Evolutionary conservation across 2,329 filamentous ascomycete species (phyloP), one percentile per base, ranked within the genome.

Genomic region (Trematosphaeria pertusa): DNA sequence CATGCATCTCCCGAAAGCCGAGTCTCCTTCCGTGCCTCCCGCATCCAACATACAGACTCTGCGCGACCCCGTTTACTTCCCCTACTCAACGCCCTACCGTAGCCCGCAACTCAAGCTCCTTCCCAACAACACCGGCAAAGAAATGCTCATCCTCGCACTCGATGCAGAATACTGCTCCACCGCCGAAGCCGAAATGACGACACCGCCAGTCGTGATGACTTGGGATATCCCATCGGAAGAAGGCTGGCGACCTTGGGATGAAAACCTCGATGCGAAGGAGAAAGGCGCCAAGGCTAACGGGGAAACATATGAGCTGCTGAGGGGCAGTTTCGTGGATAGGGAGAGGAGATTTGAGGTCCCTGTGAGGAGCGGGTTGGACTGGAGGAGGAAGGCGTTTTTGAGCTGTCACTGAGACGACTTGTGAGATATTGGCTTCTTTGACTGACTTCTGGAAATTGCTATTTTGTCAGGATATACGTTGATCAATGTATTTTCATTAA

Each of bases 351-450:
- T 47, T 30, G 43, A 43, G 11, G 48, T 50, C 3, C 37, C 43
- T 3, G 37, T 47, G 4, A 20, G 48, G 35, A 50, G 48, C 35
- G 48, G 48, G 11, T 42, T 50, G 17, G 43, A 50, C 28, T 50
- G 48, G 48, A 47, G 37, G 31, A 37, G 37, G 37, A 37, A 47
- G 32, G 43, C 43, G 6, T 46, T 46, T 20, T 34, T 46, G 37
- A 40, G 35, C 19, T 46, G 43, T 30, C 35, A 35, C 7, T 46
- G 21, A 35, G n/a, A n/a, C n/a, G n/a, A n/a, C n/a, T n/a, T n/a
- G n/a, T n/a, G n/a, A n/a, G n/a, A n/a, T n/a, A n/a, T n/a, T n/a
- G n/a, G n/a, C n/a, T n/a, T n/a, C n/a, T n/a, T n/a, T n/a, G n/a
- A n/a, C n/a, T n/a, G n/a, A n/a, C n/a, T n/a, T n/a, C n/a, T n/a